Percentiles rank a stretch among this genome's conserved stretches.
phyloP scores from a whole-genome alignment of 331 rosid genomes.

The Malus hybrid region DNA sequence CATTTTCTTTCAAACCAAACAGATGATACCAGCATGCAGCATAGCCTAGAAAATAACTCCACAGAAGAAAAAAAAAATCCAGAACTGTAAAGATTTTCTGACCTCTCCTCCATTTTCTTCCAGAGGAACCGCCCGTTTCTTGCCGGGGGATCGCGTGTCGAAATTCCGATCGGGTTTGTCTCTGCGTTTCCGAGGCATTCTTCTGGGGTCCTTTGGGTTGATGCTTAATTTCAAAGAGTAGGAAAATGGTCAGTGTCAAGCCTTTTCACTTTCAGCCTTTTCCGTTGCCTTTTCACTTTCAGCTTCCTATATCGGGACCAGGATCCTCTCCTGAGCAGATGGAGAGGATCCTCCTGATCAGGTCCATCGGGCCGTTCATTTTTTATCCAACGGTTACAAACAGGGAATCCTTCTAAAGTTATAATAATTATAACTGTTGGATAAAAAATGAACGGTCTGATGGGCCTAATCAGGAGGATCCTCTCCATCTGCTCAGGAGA shows the following conservation, averaged over 20 bases:
- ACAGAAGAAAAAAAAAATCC: background rate
- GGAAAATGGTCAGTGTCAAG: background rate
- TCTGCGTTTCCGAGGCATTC: background rate
- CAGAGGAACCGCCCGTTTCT: background rate
- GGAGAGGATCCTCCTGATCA: too few relatives aligned
- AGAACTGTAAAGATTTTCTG: background rate
- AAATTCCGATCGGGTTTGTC: background rate
- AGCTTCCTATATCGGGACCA: background rate
- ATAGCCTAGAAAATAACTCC: background rate
- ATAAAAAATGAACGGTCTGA: too few relatives aligned
- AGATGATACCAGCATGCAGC: background rate
- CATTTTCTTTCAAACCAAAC: background rate
- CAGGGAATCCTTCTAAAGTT: too few relatives aligned
- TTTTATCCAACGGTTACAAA: too few relatives aligned
- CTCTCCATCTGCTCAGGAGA: too few relatives aligned
- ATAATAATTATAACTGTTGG: too few relatives aligned
- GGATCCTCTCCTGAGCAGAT: too few relatives aligned
- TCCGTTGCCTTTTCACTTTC: background rate
- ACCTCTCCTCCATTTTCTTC: background rate
- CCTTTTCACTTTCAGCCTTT: background rate
- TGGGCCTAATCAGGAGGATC: too few relatives aligned
- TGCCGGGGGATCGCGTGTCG: background rate
- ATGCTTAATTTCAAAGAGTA: background rate
- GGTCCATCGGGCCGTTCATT: too few relatives aligned
- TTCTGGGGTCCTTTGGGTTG: background rate